Base-by-base conservation (phyloP, 2,329 filamentous ascomycete species). In the Alternaria burnsii region DNA sequence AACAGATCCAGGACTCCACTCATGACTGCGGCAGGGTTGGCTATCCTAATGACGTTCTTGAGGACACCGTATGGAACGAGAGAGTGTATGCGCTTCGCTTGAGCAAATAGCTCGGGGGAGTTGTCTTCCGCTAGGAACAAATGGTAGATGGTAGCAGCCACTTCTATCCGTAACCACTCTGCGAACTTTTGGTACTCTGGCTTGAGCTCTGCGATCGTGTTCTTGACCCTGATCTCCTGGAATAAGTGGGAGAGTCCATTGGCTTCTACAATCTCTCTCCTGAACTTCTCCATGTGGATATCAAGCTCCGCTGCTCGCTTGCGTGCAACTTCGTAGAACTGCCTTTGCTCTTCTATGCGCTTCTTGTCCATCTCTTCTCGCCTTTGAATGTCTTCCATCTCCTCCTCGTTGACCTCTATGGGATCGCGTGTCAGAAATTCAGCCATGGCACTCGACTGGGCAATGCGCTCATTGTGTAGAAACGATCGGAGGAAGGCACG, bases 91-190 rank as follows among this genome's bases (percentile, higher is more conserved):
- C 92, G 88, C 81, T 94, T 97, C 5, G 91, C 89, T 79, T 99
- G 95, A 0, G 93, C 93, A 77, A 98, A 98, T 30, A 99, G 81
- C 75, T 99, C 95, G 1, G 95, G 94, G 0, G 94, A 97, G 78
- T 99, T 99, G 80, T 99, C 95, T 78, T 99, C 95, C 6, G 95
- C 95, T 44, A 99, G 85, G 84, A 99, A 99, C 34, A 99, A 84
- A 78, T 99, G 95, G 76, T 99, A 99, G 60, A 98, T 88, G 22
- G 95, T 97, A 41, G 95, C 95, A 24, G 95, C 95, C 50, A 99
- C 90, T 81, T 99, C 95, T 73, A 99, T 99, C 40, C 95, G 90
- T 52, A 98, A 83, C 95, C 95, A 99, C 78, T 99, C 95, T 18
- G 94, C 94, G 76, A 99, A 98, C 77, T 98, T 99, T 74, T 95